Evolutionary conservation across 2,329 filamentous ascomycete species (phyloP), one percentile per base, ranked within the genome.

Genomic region (Rutstroemia sp.): DNA sequence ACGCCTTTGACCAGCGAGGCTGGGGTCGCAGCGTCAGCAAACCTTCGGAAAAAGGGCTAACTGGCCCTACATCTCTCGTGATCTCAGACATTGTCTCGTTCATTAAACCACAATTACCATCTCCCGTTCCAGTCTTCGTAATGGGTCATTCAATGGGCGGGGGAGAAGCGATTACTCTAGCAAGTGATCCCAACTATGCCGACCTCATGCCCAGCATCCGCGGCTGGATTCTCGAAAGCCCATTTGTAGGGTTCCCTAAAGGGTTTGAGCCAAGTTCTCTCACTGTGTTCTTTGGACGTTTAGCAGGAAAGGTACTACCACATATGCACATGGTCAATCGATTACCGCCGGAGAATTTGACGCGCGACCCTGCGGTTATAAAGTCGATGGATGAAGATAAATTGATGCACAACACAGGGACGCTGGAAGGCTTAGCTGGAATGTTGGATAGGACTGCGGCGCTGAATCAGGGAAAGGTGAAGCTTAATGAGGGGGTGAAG

Each of bases 141-240:
- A 83, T 94, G 76, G 92, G 92, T 53, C 90, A 96, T 72, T 91
- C 86, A 21, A 96, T 96, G 89, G 92, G 92, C 62, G 92, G 92
- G 58, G 89, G 84, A 23, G 80, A 95, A 71, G 80, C 84, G 5
- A 74, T 95, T 8, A 83, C 81, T 45, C 70, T 86, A 21, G 78
- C 78, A 23, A 77, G 74, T 55, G 74, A 78, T 54, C 69, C 76
- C 0, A 58, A 70, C 55, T 78, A 83, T 68, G 72, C 73, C 45
- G 78, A 81, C 16, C 69, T 89, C 12, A 77, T 82, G 44, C 69
- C 73, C 38, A 75, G 78, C 57, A 79, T 95, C 48, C 78, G 84
- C 47, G 91, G 91, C 21, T 89, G 87, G 76, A 68, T 95, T 38
- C 76, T 88, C 14, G 87, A 91, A 71, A 77, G 81, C n/a, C 91